Conservation (phyloP, 1,284 basidiomycete genomes). For the Schizophyllum amplum region DNA sequence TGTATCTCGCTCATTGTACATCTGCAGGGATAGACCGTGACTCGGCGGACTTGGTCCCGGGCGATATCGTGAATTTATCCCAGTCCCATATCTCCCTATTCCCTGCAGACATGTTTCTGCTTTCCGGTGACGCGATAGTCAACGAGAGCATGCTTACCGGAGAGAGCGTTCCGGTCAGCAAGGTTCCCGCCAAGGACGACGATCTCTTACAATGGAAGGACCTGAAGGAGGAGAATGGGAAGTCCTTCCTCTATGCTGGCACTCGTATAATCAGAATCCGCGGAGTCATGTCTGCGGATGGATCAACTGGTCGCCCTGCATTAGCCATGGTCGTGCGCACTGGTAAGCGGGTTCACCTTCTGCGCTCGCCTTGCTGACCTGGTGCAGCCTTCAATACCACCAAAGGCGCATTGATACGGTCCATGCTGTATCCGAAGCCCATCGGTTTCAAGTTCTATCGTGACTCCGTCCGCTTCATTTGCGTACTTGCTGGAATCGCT, state of each 20-base stretch:
- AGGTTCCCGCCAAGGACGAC: conserved; percentile 70
- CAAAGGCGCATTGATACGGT: conserved; percentile 91
- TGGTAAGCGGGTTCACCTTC: conserved; percentile 35
- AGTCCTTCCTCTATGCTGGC: conserved; percentile 87
- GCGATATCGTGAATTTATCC: conserved; percentile 88
- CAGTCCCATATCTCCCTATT: conserved; percentile 69
- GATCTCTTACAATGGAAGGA: conserved; percentile 67
- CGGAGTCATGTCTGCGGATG: conserved; percentile 48
- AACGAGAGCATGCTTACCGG: conserved; percentile 99
- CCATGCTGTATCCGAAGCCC: conserved; percentile 98
- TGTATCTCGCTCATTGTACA: conserved; percentile 5
- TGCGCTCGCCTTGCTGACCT: not conserved
- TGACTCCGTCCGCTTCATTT: conserved; percentile 96
- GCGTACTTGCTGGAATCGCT: conserved; percentile 85
- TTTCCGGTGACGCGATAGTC: conserved; percentile 94
- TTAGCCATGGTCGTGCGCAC: conserved; percentile 89
- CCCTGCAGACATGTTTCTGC: conserved; percentile 87
- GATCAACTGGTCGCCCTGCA: conserved; percentile 55
- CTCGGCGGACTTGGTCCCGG: conserved; percentile 83
- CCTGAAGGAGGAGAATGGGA: conserved; percentile 69
- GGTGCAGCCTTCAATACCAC: conserved; percentile 90
- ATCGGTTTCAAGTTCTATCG: conserved; percentile 98
- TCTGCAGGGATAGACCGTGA: conserved; percentile 61
- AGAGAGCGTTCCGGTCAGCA: conserved; percentile 91
- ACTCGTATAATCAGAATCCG: conserved; percentile 92